These are phyloP conservation scores for Sporobolomyces roseus DNA, from an alignment of 768 basidiomycete species.

Conservation along the genomic window DNA sequence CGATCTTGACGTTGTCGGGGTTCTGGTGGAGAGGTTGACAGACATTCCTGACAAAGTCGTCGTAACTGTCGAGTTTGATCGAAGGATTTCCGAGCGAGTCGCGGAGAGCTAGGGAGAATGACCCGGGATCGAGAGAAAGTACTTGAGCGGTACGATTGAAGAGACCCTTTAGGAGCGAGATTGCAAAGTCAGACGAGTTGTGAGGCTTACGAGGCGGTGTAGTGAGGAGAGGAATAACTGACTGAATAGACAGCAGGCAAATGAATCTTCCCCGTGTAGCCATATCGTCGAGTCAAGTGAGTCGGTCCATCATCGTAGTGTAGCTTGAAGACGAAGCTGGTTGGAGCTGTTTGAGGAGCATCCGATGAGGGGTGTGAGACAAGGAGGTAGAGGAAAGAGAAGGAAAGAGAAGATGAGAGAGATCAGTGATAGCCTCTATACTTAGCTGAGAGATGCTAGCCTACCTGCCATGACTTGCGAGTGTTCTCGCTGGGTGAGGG, in stretches of 20 bases:
- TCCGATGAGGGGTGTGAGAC: neutral
- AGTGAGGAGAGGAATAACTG: neutral
- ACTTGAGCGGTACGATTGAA: slow-evolving; percentile 35
- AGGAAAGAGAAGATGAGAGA: neutral
- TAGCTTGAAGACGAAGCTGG: slow-evolving; percentile 38
- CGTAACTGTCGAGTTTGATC: slow-evolving; percentile 19
- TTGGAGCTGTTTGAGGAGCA: neutral
- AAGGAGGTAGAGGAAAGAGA: neutral
- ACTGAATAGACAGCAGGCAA: slow-evolving; percentile 25
- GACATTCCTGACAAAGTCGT: slow-evolving; percentile 22
- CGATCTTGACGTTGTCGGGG: slow-evolving; percentile 16
- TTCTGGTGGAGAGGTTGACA: neutral
- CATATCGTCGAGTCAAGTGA: slow-evolving; percentile 24
- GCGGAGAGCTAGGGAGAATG: slow-evolving; percentile 24
- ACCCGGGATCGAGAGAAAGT: slow-evolving; percentile 6
- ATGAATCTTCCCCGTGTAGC: slow-evolving; percentile 27
- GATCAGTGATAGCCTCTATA: neutral
- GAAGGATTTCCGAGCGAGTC: slow-evolving; percentile 16
- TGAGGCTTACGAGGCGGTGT: neutral
- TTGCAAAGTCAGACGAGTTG: neutral
- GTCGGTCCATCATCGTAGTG: slow-evolving; percentile 14
- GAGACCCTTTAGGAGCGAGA: slow-evolving; percentile 23
- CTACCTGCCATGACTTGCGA: neutral
- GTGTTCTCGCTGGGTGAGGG: no score
- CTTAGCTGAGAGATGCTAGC: neutral